These are phyloP conservation scores for Ilyonectria destructans DNA, from an alignment of 2,329 filamentous ascomycete species.

Conservation along the genomic window DNA sequence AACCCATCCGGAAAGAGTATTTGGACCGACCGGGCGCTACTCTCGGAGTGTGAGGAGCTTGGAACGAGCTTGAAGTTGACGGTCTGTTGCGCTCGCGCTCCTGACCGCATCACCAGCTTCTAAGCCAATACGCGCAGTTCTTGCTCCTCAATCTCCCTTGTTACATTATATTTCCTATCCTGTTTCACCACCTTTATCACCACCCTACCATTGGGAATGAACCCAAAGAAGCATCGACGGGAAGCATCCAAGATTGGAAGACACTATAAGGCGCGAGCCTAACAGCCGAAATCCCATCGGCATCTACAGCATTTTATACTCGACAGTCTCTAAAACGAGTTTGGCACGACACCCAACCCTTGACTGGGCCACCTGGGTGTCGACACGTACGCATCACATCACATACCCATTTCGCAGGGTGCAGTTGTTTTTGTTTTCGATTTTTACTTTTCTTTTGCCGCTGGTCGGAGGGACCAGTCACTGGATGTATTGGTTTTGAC, in stretches of 20 bases:
- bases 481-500: constrained; percentile 50
- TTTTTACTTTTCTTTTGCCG: constrained; percentile 47
- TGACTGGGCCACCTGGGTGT: constrained; percentile 15
- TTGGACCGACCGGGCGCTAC: constrained; percentile 82
- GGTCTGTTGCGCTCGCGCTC: constrained; percentile 92
- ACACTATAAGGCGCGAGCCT: constrained; percentile 48
- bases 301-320: constrained; percentile 25
- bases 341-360: constrained; percentile 23
- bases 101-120: constrained; percentile 70
- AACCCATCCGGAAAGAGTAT: constrained; percentile 70
- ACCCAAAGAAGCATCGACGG: constrained; percentile 33
- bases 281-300: constrained; percentile 22
- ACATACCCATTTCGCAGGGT: constrained; percentile 11
- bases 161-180: constrained; percentile 34
- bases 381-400: constrained; percentile 1
- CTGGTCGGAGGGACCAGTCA: constrained; percentile 50
- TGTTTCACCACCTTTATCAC: constrained; percentile 36
- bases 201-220: constrained; percentile 23
- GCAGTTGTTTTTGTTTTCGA: constrained; percentile 32
- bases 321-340: constrained; percentile 23
- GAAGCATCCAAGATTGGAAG: constrained; percentile 48
- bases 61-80: constrained; percentile 91
- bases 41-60: constrained; percentile 89
- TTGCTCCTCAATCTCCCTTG: constrained; percentile 1
- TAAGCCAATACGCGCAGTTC: constrained; percentile 46